Evolutionary conservation across 345 rosid species (phyloP), one percentile per base, ranked within the genome.

Genomic region (Noccaea caerulescens): DNA sequence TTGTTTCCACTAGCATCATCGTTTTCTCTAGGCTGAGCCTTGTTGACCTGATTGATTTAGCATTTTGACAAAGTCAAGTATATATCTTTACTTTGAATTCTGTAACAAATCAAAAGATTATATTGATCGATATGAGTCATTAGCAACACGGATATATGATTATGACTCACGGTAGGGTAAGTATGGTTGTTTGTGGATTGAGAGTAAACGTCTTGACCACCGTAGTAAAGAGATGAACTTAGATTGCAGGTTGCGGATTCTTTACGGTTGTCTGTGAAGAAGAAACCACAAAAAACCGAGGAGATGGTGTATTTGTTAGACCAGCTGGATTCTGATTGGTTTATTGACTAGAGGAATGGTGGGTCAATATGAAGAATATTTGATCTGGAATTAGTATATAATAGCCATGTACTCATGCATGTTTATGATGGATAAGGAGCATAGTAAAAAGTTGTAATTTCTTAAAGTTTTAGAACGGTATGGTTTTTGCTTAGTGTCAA

Each of bases 221-320:
- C 95, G 39, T 90, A 88, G 87, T 90, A 88, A 60, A 88, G 80
- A 13, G 97, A 87, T 66, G 98, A 92, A 72, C 97, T 90, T 53
- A 92, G 80, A 69, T 88, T 84, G 68, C 91, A 92, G 30, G 92
- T 69, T 36, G 72, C 75, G 52, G 68, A 72, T 67, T 80, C 87
- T 8, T 74, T 34, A 68, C 9, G 13, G 11, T 52, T 63, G 36
- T 67, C 96, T 89, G 71, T 39, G 43, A 72, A 60, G 2, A 12
- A 60, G 2, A 12, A 58, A 62, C 33, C 18, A 57, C 45, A 2
- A 23, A 74, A 65, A 73, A 55, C 7, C n/a, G 0, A 63, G n/a
- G 30, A 71, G 20, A 51, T 18, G 2, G 4, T 58, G 27, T 57
- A 69, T 46, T 45, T 25, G 4, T 45, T 36, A 68, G 65, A 69